A percentile compares a stretch with the other conserved stretches of the same genome.
Conservation (phyloP, 2,329 filamentous ascomycete species). For the Aureobasidium namibiae region DNA sequence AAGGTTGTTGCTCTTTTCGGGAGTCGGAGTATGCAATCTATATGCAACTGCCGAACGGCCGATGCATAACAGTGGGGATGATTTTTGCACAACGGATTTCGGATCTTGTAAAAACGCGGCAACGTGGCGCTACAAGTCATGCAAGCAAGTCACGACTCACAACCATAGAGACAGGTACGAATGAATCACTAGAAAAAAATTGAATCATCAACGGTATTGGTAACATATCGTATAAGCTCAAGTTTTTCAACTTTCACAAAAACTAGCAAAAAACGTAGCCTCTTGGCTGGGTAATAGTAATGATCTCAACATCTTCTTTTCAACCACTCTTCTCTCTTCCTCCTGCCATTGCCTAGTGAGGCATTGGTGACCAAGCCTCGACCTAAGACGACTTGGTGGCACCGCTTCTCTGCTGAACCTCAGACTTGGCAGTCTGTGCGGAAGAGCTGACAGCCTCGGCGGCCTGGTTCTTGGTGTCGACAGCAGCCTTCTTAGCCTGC, state of each 20-base stretch:
- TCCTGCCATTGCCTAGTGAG: neutral
- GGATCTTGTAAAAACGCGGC: no score
- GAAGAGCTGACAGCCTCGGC: conserved; percentile 53
- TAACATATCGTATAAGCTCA: neutral
- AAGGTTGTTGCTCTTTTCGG: neutral
- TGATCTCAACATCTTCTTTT: neutral
- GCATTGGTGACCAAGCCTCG: neutral
- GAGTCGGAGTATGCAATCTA: neutral
- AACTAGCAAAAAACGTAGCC: conserved; percentile 3
- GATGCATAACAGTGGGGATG: neutral
- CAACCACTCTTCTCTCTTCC: neutral
- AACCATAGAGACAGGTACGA: neutral
- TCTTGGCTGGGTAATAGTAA: conserved; percentile 2
- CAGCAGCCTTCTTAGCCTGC: conserved; percentile 65
- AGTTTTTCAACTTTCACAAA: neutral
- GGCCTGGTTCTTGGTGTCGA: conserved; percentile 59
- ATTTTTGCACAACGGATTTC: neutral
- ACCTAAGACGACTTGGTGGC: conserved; percentile 23
- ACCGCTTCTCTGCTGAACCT: conserved; percentile 54
- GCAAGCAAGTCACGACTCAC: no score
- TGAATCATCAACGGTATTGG: neutral
- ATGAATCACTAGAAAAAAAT: neutral
- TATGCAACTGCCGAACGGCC: neutral
- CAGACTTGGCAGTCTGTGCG: conserved; percentile 67
- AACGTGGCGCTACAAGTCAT: no score